Conservation (phyloP, 1,284 basidiomycete genomes). For the Mycena sp. region DNA sequence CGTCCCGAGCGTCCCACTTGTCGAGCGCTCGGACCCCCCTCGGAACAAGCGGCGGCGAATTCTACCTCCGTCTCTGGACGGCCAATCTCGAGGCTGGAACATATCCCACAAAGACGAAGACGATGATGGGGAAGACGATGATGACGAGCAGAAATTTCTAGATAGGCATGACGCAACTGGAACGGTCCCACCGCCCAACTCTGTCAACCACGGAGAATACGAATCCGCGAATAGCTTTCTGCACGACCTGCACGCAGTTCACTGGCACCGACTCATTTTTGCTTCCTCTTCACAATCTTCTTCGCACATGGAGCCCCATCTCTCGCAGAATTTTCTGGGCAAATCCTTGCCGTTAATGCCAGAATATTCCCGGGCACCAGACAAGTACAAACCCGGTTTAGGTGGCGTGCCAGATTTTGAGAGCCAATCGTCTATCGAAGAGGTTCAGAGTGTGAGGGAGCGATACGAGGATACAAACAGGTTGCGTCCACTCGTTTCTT, state of each 20-base stretch:
- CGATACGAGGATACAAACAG: slow-evolving; percentile 73
- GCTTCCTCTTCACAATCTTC: slow-evolving; percentile 36
- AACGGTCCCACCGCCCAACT: slow-evolving; percentile 19
- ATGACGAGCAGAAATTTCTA: slow-evolving; percentile 46
- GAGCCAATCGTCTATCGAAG: slow-evolving; percentile 31
- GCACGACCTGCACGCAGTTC: slow-evolving; percentile 71
- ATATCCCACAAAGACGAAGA: slow-evolving; percentile 17
- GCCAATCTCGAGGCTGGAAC: slow-evolving; percentile 52
- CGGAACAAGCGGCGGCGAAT: slow-evolving; percentile 58
- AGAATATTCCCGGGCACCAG: slow-evolving; percentile 4
- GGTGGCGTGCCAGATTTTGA: slow-evolving; percentile 9
- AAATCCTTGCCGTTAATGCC: slow-evolving; percentile 10
- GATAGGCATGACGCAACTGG: slow-evolving; percentile 23
- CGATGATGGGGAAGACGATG: slow-evolving; percentile 39
- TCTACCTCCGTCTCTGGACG: slow-evolving; percentile 57
- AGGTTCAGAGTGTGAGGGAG: slow-evolving; percentile 58
- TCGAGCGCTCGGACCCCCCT: slow-evolving; percentile 36
- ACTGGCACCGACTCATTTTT: slow-evolving; percentile 67
- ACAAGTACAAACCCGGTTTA: neutral
- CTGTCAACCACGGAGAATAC: slow-evolving; percentile 50
- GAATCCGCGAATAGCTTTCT: slow-evolving; percentile 68
- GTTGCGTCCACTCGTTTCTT: slow-evolving; percentile 43
- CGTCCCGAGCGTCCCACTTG: slow-evolving; percentile 45
- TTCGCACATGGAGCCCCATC: slow-evolving; percentile 1
- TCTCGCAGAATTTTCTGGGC: slow-evolving; percentile 7